phyloP scores from a whole-genome alignment of 2,329 filamentous ascomycete genomes.

The Monilinia fructigena region DNA sequence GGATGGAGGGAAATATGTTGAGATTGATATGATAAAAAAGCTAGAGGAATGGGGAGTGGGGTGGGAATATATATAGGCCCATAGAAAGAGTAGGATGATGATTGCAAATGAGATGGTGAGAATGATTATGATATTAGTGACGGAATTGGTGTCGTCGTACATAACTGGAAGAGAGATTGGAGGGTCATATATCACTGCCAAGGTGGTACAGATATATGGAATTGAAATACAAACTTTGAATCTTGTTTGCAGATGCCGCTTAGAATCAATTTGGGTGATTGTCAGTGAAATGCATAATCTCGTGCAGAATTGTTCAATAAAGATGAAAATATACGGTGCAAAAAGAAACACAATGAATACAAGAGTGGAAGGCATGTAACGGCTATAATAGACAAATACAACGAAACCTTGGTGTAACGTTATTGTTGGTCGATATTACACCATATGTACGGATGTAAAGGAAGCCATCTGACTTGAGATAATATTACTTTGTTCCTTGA shows the following conservation, averaged over 20 bases:
- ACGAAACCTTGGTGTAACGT: background rate
- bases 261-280: too few species aligned
- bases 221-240: background rate
- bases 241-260: background rate
- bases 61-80: background rate
- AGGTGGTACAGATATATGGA: background rate
- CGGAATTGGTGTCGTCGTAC: slow-evolving; percentile 12
- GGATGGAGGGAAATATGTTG: background rate
- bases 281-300: too few species aligned
- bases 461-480: background rate
- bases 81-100: background rate
- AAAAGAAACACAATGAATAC: background rate
- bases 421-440: background rate
- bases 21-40: background rate
- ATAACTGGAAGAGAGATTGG: background rate
- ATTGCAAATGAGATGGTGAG: background rate
- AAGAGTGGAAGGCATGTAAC: background rate
- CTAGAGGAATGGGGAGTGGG: background rate
- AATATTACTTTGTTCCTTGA: background rate
- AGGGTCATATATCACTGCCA: background rate
- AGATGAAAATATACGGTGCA: background rate
- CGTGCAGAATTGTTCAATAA: background rate
- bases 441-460: background rate
- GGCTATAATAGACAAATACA: background rate
- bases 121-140: background rate